Percentiles rank a stretch among this genome's conserved stretches.
Evolutionary conservation across 1,284 basidiomycete genomes (phyloP).

Genomic region (Moesziomyces sp.): DNA sequence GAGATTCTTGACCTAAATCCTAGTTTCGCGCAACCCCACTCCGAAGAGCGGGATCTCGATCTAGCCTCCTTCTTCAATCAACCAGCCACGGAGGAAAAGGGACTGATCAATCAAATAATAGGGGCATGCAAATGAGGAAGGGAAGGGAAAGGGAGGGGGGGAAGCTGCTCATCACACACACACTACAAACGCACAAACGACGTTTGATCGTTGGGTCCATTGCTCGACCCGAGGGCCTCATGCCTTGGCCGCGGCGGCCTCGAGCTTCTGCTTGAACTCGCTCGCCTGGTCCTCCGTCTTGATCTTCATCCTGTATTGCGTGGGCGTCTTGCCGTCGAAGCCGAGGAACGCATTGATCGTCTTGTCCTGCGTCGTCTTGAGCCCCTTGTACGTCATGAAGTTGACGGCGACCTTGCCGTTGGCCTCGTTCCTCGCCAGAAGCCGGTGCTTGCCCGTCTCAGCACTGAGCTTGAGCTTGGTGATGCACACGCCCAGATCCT

Average conservation of each 20-base stretch:
- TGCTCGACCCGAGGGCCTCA: background rate
- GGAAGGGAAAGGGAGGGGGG: background rate
- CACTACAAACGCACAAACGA: constrained; percentile 1
- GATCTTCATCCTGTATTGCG: constrained; percentile 57
- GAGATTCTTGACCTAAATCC: constrained; percentile 43
- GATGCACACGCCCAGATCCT: constrained; percentile 59
- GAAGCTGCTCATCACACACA: constrained; percentile 3
- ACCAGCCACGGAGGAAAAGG: constrained; percentile 45
- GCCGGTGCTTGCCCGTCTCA: constrained; percentile 38
- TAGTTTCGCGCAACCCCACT: constrained; percentile 17
- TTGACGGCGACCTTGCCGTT: constrained; percentile 62
- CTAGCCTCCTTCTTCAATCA: constrained; percentile 63
- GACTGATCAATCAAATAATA: constrained; percentile 62
- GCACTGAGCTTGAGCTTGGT: constrained; percentile 56
- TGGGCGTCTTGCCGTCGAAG: constrained; percentile 52
- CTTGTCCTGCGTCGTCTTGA: constrained; percentile 49
- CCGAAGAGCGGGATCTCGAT: constrained; percentile 11
- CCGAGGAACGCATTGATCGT: constrained; percentile 55
- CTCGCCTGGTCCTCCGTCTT: constrained; percentile 54
- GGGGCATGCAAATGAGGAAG: constrained; percentile 26
- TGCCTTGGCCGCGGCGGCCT: constrained; percentile 17
- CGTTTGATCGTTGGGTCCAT: background rate
- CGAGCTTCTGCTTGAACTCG: constrained; percentile 49
- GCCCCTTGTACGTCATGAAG: constrained; percentile 50
- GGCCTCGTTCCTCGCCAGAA: constrained; percentile 60